phyloP scores from a whole-genome alignment of 2,329 filamentous ascomycete species.

The Shiraia sp. region DNA sequence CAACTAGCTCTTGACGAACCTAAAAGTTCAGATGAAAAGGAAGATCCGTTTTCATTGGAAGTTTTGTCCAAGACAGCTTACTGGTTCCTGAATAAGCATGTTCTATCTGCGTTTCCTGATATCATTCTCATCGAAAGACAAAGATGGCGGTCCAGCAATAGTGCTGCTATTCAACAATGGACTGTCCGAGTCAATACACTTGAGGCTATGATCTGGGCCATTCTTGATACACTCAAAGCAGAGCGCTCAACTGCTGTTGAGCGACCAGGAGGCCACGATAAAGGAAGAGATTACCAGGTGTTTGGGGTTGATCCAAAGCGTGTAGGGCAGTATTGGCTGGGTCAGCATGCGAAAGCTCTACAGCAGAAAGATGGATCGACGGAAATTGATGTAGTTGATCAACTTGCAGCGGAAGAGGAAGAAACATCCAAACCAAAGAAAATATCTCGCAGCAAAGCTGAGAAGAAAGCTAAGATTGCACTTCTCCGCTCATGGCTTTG shows the following conservation, averaged over 20 bases:
- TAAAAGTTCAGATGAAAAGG: slow-evolving; percentile 9
- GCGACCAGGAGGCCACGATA: not conserved
- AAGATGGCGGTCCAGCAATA: slow-evolving; percentile 66
- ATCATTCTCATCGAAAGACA: slow-evolving; percentile 73
- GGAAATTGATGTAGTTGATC: not conserved
- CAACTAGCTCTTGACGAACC: not conserved
- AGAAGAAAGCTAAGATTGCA: slow-evolving; percentile 67
- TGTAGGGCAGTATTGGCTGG: slow-evolving; percentile 45
- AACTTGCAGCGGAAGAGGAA: slow-evolving; percentile 12
- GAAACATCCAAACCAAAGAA: slow-evolving; percentile 38
- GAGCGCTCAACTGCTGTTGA: not conserved
- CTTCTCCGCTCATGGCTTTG: slow-evolving; percentile 53
- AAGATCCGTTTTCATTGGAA: slow-evolving; percentile 56
- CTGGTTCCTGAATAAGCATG: slow-evolving; percentile 52
- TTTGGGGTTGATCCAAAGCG: slow-evolving; percentile 42
- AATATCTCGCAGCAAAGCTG: slow-evolving; percentile 45
- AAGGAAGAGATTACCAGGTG: slow-evolving; percentile 14
- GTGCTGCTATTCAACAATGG: slow-evolving; percentile 74
- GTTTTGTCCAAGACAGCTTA: slow-evolving; percentile 61
- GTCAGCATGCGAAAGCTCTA: slow-evolving; percentile 11
- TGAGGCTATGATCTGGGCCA: slow-evolving; percentile 78
- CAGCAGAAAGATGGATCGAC: slow-evolving; percentile 1
- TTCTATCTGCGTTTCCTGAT: slow-evolving; percentile 62
- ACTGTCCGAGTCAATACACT: slow-evolving; percentile 80
- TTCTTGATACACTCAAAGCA: slow-evolving; percentile 37